Base-by-base conservation (phyloP, 2,329 filamentous ascomycete species). In the Colletotrichum sp. region DNA sequence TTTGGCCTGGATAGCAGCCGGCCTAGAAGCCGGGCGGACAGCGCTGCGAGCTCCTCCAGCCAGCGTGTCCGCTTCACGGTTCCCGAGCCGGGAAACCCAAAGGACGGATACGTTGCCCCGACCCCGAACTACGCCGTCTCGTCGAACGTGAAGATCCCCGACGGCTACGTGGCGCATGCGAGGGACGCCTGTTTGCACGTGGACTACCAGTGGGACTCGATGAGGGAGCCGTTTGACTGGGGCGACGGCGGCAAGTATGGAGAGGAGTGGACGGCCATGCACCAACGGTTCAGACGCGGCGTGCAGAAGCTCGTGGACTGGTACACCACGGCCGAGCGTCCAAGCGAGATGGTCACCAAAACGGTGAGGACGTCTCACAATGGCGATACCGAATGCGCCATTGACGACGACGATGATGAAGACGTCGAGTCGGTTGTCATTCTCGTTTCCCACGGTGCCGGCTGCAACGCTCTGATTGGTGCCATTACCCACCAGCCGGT, bases 121-220 rank as follows among this genome's bases (percentile, higher is more conserved):
- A 90, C 92, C 7, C 96, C 96, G 1, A 92, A 93, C 18, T 98
- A 98, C 84, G 95, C 96, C 1, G 90, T 98, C 12, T 96, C 95
- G 0, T 89, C 91, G 9, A 93, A 93, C 9, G 93, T 95, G 60
- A 92, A 93, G 9, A 98, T 99, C 74, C 97, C 97, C 0, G 88
- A 92, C 4, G 97, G 96, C 3, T 98, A 98, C 82, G 95, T 98
- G 21, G 92, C 95, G 1, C 97, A 99, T 85, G 96, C 96, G 10
- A 92, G 96, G 77, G 95, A 99, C 82, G 92, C 94, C 15, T 99
- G 96, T 81, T 89, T 95, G 7, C 90, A 94, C 67, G 90, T 98
- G n/a, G 97, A 99, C 84, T 98, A 95, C 81, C 94, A 96, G 80
- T 99, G 97, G 96, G 96, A 99, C 82, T 98, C 96, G 76, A 96